These are phyloP conservation scores for Acacia concinna DNA, from an alignment of 331 rosid genomes.

Conservation along the genomic window DNA sequence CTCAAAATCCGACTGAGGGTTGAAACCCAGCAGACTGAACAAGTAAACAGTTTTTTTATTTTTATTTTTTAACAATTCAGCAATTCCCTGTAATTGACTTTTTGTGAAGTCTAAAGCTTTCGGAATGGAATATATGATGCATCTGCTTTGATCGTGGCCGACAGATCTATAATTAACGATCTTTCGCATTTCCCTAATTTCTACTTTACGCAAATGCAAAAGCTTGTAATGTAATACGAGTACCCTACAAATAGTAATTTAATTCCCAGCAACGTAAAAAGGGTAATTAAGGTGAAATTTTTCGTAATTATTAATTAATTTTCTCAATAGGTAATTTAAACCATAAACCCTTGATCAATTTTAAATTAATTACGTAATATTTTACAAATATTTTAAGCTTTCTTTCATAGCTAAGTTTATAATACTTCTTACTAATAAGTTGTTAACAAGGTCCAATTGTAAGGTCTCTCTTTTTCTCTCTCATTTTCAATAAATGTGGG, in stretches of 20 bases:
- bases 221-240: no score
- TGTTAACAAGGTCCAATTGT: no score
- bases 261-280: neutral
- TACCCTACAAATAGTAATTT: neutral
- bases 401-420: neutral
- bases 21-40: conserved; percentile 52
- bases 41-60: conserved; percentile 35
- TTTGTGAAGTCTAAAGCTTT: conserved; percentile 23
- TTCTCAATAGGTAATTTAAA: neutral
- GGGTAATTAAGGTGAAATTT: neutral
- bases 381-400: neutral
- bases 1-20: conserved; percentile 53
- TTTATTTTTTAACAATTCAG: no score
- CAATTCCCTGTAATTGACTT: conserved; percentile 25
- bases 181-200: neutral
- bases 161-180: neutral
- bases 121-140: conserved; percentile 8
- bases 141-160: neutral
- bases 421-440: neutral
- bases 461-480: no score
- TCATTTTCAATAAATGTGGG: no score
- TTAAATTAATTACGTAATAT: neutral
- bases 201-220: neutral
- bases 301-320: no score
- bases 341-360: no score